Evolutionary conservation across 306 rosid genomes (phyloP), one percentile per base, ranked within the genome.

Genomic region (Cicer cuneatum): DNA sequence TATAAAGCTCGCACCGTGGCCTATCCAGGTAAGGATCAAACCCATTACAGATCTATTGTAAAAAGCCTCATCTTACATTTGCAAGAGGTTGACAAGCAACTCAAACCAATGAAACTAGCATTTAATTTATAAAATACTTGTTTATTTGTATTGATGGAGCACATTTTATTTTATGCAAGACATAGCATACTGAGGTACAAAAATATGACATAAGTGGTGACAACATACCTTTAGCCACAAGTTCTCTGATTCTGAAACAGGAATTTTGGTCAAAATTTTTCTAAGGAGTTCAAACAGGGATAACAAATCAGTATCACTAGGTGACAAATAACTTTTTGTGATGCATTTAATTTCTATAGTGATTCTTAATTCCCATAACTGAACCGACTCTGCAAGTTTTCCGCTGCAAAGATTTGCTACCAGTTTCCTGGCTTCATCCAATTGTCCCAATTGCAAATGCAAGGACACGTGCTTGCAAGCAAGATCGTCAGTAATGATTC

Each of bases 221-320:
- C 51, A 80, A 66, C 86, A 70, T 85, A 94, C 98, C 97, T 81
- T 77, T 75, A 83, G 74, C 98, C 96, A 93, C 87, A 93, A 85
- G 84, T 82, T 82, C 86, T 85, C 87, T 29, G 97, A 89, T 77
- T 88, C 82, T 52, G 94, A 87, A 68, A 80, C 70, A 37, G 86
- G 66, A 39, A 69, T 66, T 68, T 83, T 85, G 7, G 51, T 75
- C 89, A 90, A 73, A 75, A 80, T 81, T 78, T 73, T 72, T 75
- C 70, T 80, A 24, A 90, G 57, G 52, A 86, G 85, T 78, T 86
- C 88, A 78, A 87, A 94, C 69, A 90, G 86, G 58, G 86, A 82
- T 80, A 24, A 85, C 78, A 88, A 85, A 83, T 87, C 95, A 76
- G 83, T 53, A 53, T 91, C 87, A 78, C 85, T 80, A 14, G 82